Base-by-base conservation (phyloP, 768 basidiomycete genomes). In the Daedalea quercina region DNA sequence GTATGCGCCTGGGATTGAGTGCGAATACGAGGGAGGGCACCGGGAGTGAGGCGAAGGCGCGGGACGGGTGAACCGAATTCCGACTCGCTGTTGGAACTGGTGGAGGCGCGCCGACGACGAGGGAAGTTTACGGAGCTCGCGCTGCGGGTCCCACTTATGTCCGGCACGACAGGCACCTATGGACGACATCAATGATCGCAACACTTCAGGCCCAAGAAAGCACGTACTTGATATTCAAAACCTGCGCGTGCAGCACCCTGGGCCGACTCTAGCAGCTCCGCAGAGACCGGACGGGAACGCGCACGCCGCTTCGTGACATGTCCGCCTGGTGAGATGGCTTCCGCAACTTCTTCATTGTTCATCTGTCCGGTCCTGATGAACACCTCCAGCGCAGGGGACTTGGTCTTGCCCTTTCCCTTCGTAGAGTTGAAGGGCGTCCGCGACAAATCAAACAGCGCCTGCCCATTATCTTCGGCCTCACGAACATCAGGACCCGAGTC, bases 281-380 rank as follows among this genome's bases (percentile, higher is more conserved):
- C 67, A 19, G 87, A 89, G 13, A 88, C 73, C 1, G 86, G 87
- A 48, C 87, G 75, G 24, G 85, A 81, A 11, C 85, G 80, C 1
- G 87, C 87, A 11, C 87, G 80, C 52, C 87, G 76, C 67, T 90
- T 90, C 35, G 74, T 77, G 52, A 90, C 72, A 66, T 88, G 87
- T 0, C 87, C 87, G 12, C 85, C 85, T 2, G 87, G 87, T 0
- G 87, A 90, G 53, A 89, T 74, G 1, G 63, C 60, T 54, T 63
- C 65, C 13, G 57, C 61, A 1, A 66, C 65, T 46, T 66, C 65
- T 9, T 64, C 65, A 24, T 63, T 57, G 34, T 60, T 58, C 31
- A 24, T 51, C 23, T 47, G 35, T 23, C 58, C 55, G 25, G 47
- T 59, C 33, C 60, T 47, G 2, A 50, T 57, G 17, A 56, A 42